phyloP scores from a whole-genome alignment of 768 basidiomycete genomes.

The Lactarius trivialis region DNA sequence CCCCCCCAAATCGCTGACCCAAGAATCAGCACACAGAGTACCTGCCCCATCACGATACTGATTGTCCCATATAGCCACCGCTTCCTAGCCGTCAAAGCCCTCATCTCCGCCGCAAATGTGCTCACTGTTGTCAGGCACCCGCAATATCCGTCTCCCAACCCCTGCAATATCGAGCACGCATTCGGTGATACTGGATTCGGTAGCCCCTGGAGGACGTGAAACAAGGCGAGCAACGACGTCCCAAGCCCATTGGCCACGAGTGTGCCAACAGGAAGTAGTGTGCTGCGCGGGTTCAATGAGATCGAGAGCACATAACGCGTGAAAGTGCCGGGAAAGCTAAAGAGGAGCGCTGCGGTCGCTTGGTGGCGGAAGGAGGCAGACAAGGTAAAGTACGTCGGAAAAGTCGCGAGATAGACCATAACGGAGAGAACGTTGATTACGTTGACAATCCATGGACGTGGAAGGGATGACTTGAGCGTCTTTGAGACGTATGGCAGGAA shows the following conservation, averaged over 20 bases:
- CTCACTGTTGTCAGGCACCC: constrained; percentile 92
- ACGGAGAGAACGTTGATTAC: constrained; percentile 48
- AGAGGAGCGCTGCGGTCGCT: constrained; percentile 81
- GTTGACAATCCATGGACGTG: constrained; percentile 36
- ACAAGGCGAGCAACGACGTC: constrained; percentile 73
- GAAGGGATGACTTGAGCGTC: constrained; percentile 37
- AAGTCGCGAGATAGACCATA: constrained; percentile 65
- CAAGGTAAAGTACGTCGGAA: constrained; percentile 73
- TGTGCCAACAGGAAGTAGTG: constrained; percentile 71
- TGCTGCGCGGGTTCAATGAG: constrained; percentile 56
- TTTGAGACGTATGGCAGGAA: constrained; percentile 38
- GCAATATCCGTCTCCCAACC: constrained; percentile 86
- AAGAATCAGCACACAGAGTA: constrained; percentile 62
- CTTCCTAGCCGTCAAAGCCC: constrained; percentile 47
- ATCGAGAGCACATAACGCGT: constrained; percentile 75
- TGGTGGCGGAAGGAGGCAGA: constrained; percentile 62
- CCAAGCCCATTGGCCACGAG: constrained; percentile 69
- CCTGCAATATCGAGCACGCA: constrained; percentile 71
- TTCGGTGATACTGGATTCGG: constrained; percentile 38
- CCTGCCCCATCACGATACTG: constrained; percentile 46
- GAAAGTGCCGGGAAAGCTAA: constrained; percentile 84
- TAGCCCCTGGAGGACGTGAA: constrained; percentile 63
- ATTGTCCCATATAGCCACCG: constrained; percentile 54
- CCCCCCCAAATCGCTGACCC: constrained; percentile 59
- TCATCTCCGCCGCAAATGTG: constrained; percentile 82